Percentiles rank a stretch among this genome's conserved stretches.
Conservation (phyloP, 192 early-diverging fungal genomes). For the Fimicolochytrium jonesii region DNA sequence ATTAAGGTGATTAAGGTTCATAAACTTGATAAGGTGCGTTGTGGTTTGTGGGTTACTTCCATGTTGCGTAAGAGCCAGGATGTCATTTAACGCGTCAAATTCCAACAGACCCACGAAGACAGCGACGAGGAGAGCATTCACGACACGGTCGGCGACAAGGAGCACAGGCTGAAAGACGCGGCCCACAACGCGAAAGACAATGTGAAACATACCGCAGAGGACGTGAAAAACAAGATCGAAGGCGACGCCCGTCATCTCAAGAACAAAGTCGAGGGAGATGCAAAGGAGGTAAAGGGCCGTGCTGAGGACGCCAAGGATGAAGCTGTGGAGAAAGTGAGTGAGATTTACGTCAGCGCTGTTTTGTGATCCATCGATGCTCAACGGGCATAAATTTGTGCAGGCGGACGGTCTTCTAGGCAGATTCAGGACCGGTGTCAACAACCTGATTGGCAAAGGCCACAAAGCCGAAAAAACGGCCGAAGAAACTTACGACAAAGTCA, state of each 20-base stretch:
- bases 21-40: background rate
- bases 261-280: background rate
- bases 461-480: background rate
- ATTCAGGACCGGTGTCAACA: background rate
- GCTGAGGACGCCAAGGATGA: background rate
- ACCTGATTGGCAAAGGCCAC: background rate
- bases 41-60: too few species aligned
- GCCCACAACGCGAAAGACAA: background rate
- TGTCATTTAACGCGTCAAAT: too few species aligned
- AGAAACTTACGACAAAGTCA: background rate
- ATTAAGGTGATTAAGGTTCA: background rate
- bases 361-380: background rate
- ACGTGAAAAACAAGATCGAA: background rate
- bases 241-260: background rate
- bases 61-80: too few species aligned
- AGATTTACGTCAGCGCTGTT: background rate
- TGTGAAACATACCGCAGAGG: background rate
- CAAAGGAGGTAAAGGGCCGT: background rate
- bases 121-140: background rate
- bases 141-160: background rate
- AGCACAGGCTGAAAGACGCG: background rate
- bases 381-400: too few species aligned
- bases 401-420: background rate
- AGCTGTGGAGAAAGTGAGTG: background rate
- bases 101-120: too few species aligned